phyloP scores from a whole-genome alignment of 352 stramenopile genomes.

The Pilasporangium apinafurcum region DNA sequence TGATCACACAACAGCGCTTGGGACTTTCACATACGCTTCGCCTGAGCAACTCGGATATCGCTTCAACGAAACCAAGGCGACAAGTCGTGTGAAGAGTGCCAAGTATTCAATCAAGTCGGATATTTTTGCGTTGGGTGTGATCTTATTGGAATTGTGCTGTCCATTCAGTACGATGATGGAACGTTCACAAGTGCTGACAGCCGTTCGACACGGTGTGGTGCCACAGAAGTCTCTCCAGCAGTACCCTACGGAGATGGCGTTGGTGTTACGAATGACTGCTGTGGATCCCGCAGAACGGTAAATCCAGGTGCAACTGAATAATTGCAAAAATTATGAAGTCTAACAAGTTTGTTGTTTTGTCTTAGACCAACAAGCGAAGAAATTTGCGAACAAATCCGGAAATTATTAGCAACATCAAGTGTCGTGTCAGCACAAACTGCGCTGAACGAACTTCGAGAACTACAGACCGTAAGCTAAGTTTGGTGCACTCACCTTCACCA shows the following conservation, averaged over 20 bases:
- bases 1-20: slow-evolving; percentile 73
- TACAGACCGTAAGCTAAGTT: slow-evolving; percentile 44
- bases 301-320: neutral
- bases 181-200: slow-evolving; percentile 74
- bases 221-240: slow-evolving; percentile 50
- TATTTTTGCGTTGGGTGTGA: slow-evolving; percentile 78
- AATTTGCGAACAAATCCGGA: slow-evolving; percentile 45
- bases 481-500: neutral
- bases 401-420: slow-evolving; percentile 29
- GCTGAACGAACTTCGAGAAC: slow-evolving; percentile 55
- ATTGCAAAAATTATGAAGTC: neutral
- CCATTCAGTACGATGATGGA: slow-evolving; percentile 86
- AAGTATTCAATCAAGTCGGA: slow-evolving; percentile 83
- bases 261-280: slow-evolving; percentile 75
- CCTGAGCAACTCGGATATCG: slow-evolving; percentile 75
- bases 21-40: slow-evolving; percentile 83
- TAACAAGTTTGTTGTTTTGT: neutral
- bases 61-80: slow-evolving; percentile 33
- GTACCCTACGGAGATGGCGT: slow-evolving; percentile 63
- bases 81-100: slow-evolving; percentile 53
- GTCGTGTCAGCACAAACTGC: slow-evolving; percentile 32
- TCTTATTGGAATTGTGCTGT: slow-evolving; percentile 79
- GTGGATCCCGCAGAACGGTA: slow-evolving; percentile 58
- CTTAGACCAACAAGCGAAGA: slow-evolving; percentile 40
- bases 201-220: slow-evolving; percentile 71